Percentiles rank a stretch among this genome's conserved stretches.
Evolutionary conservation across 495 filamentous ascomycete species (phyloP).

Genomic region (Parmelia sp.): DNA sequence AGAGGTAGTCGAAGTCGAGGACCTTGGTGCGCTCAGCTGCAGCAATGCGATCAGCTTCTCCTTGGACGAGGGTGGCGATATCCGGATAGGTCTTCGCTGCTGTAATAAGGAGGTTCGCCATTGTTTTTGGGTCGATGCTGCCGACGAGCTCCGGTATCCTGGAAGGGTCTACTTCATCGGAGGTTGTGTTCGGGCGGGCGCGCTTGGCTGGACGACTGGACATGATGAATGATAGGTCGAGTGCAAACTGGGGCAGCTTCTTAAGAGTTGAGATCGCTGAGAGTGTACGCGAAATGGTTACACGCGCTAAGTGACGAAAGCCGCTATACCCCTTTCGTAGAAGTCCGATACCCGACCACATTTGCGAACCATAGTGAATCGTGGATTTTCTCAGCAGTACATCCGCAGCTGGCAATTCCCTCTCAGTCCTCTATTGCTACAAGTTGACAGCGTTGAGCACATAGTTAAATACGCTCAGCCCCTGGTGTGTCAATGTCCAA

Average conservation of each 20-base stretch:
- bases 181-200: not conserved
- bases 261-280: too few species aligned
- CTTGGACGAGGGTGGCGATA: not conserved
- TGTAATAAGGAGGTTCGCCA: not conserved
- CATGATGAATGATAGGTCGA: too few species aligned
- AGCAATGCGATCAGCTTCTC: not conserved
- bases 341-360: too few species aligned
- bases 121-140: not conserved
- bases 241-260: not conserved
- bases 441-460: too few species aligned
- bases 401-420: too few species aligned
- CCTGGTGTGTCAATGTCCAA: not conserved
- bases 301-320: too few species aligned
- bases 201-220: not conserved
- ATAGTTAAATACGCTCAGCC: too few species aligned
- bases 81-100: not conserved
- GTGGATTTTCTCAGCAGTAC: too few species aligned
- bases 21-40: not conserved
- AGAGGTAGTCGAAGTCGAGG: not conserved
- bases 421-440: too few species aligned
- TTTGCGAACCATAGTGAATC: too few species aligned
- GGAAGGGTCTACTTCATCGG: not conserved
- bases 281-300: not conserved
- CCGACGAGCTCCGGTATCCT: not conserved
- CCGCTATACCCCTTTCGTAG: too few species aligned